Percentiles rank a stretch among this genome's conserved stretches.
Evolutionary conservation across 495 filamentous ascomycete genomes (phyloP).

Genomic region (Penicillium subrubescens): DNA sequence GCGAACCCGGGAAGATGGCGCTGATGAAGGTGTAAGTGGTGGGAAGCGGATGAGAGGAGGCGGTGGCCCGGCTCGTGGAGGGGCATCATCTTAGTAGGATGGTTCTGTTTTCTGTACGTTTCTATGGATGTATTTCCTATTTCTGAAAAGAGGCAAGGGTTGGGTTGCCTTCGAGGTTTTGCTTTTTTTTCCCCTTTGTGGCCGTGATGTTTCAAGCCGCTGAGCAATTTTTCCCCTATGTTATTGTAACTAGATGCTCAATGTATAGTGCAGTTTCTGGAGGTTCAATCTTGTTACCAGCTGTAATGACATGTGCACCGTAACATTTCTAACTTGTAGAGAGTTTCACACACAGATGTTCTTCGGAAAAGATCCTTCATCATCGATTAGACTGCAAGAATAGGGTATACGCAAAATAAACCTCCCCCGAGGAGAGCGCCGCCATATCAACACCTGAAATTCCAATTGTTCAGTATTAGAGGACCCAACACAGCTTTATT

Average conservation of each 20-base stretch:
- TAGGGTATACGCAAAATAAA: neutral
- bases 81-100: slow-evolving; percentile 15
- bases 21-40: slow-evolving; percentile 44
- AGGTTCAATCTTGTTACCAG: neutral
- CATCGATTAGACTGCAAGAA: neutral
- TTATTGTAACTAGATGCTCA: slow-evolving; percentile 23
- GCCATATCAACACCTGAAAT: neutral
- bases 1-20: slow-evolving; percentile 62
- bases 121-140: slow-evolving; percentile 18
- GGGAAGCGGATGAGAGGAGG: slow-evolving; percentile 59
- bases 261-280: slow-evolving; percentile 15
- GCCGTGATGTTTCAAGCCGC: neutral
- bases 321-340: no score
- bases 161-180: neutral
- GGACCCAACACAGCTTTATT: slow-evolving; percentile 19
- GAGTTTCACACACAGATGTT: neutral
- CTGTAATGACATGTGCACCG: neutral
- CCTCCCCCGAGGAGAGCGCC: neutral
- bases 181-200: neutral
- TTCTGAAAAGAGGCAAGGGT: neutral
- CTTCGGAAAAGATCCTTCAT: neutral
- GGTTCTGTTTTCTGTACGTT: slow-evolving; percentile 8
- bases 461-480: neutral
- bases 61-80: slow-evolving; percentile 40
- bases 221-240: slow-evolving; percentile 10